These are phyloP conservation scores for Candida vartiovaarae DNA, from an alignment of 805 yeast genomes.

Conservation along the genomic window DNA sequence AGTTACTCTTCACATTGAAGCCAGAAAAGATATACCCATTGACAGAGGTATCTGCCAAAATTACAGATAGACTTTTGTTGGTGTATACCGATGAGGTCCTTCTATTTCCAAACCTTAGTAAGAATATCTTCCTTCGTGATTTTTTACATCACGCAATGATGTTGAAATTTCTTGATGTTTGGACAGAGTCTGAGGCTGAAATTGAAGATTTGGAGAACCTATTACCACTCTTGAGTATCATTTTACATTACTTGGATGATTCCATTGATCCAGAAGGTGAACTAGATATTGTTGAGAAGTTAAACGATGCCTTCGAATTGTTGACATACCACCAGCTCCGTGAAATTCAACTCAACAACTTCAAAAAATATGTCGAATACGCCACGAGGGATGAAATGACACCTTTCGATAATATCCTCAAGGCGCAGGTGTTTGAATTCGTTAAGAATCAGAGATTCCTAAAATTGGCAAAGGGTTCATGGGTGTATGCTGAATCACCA, in stretches of 20 bases:
- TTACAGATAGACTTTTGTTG: slow-evolving; percentile 20
- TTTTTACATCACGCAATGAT: slow-evolving; percentile 49
- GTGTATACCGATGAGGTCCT: slow-evolving; percentile 15
- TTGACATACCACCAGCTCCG: slow-evolving; percentile 45
- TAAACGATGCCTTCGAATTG: slow-evolving; percentile 35
- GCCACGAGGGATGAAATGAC: slow-evolving; percentile 41
- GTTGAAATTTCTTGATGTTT: slow-evolving; percentile 49
- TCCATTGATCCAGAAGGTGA: slow-evolving; percentile 17
- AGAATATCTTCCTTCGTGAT: slow-evolving; percentile 42
- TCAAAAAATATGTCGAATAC: slow-evolving; percentile 30
- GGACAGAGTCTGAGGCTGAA: slow-evolving; percentile 58
- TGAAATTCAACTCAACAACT: slow-evolving; percentile 40
- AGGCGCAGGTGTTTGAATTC: slow-evolving; percentile 56
- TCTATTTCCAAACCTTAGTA: slow-evolving; percentile 24
- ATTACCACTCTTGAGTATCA: slow-evolving; percentile 35
- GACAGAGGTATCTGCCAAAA: slow-evolving; percentile 24
- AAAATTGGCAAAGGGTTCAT: slow-evolving; percentile 67
- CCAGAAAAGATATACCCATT: slow-evolving; percentile 42
- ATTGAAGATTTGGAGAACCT: slow-evolving; percentile 46
- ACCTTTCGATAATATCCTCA: slow-evolving; percentile 43
- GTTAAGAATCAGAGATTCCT: slow-evolving; percentile 71
- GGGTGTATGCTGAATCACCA: slow-evolving; percentile 69
- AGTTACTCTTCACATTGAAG: slow-evolving; percentile 51
- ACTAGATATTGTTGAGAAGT: slow-evolving; percentile 33
- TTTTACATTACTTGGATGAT: slow-evolving; percentile 26